phyloP scores from a whole-genome alignment of 2,329 filamentous ascomycete species.

The Ophiostoma fasciatum region DNA sequence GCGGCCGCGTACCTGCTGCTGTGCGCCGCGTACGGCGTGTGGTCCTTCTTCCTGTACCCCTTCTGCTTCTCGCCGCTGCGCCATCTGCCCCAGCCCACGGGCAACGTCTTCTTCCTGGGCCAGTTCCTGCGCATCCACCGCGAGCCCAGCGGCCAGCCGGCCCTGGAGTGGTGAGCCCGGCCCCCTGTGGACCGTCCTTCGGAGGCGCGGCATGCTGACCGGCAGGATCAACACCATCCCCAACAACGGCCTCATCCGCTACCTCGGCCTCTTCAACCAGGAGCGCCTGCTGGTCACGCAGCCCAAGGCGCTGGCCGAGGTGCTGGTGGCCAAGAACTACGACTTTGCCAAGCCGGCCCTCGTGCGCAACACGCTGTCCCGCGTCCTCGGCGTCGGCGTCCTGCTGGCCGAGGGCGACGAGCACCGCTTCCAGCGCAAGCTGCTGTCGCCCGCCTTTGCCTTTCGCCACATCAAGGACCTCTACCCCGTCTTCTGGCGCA shows the following conservation, averaged over 20 bases:
- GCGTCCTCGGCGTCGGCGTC: constrained; percentile 55
- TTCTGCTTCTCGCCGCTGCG: constrained; percentile 34
- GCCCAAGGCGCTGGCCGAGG: constrained; percentile 52
- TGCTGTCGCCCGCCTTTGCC: constrained; percentile 69
- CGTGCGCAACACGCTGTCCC: constrained; percentile 39
- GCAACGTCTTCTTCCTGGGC: constrained; percentile 31
- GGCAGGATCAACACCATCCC: constrained; percentile 44
- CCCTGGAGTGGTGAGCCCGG: constrained; percentile 30
- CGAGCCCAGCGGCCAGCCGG: constrained; percentile 27
- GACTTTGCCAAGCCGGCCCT: constrained; percentile 50
- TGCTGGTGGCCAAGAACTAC: constrained; percentile 54
- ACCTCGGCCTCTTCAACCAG: constrained; percentile 44
- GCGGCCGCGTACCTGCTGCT: constrained; percentile 21
- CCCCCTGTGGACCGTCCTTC: neutral
- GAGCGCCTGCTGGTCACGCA: constrained; percentile 48
- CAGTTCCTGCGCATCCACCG: constrained; percentile 27
- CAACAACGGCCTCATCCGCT: constrained; percentile 55
- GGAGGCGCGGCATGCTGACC: constrained; percentile 3
- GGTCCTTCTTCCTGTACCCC: constrained; percentile 31
- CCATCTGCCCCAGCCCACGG: constrained; percentile 29
- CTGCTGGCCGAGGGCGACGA: constrained; percentile 81
- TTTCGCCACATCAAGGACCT: constrained; percentile 75
- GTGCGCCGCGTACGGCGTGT: constrained; percentile 23
- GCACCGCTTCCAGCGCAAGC: constrained; percentile 68
- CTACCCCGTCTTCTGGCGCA: constrained; percentile 73